Evolutionary conservation across 345 rosid genomes (phyloP), one percentile per base, ranked within the genome.

Genomic region (Citrus sp.): DNA sequence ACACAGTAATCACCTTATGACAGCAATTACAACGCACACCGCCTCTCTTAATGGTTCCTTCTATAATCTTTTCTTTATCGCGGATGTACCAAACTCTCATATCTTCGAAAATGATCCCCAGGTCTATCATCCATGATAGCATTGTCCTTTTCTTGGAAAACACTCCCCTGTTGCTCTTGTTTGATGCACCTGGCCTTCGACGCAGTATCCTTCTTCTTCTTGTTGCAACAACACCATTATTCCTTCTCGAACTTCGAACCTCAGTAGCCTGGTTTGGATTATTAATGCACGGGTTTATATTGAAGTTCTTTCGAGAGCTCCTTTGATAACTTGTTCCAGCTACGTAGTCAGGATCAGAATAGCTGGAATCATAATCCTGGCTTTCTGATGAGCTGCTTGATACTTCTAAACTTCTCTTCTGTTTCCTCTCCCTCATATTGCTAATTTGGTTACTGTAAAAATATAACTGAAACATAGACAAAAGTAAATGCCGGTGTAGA

Each of bases 11-110:
- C 19, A 28, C 24, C 12, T 2, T 4, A 54, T 54, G 6, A 61
- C 86, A 86, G 30, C 86, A 82, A 3, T 1, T 13, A 32, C 87
- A 86, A 9, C 9, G 7, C 4, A 84, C 70, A 2, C 84, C 85
- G 2, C 34, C 80, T 13, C 13, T n/a, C 9, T 25, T 77, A 6
- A 69, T 46, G 18, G 1, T 51, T 27, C 88, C 86, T 25, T 38
- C 21, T 7, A 19, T 38, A 65, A 6, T 21, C 0, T 35, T 5
- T 0, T 7, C 27, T 4, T 4, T 7, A 9, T 13, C 8, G 35
- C 16, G 59, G 32, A 70, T 7, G 32, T 70, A 79, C 25, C 60
- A 67, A 0, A 81, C 73, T 5, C 0, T 8, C 6, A 77, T 81
- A 24, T 27, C 35, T 14, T 77, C 76, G 7, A 2, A 0, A 5